Evolutionary conservation across 805 yeast species (phyloP).

Genomic region (Candida mattraensis): DNA sequence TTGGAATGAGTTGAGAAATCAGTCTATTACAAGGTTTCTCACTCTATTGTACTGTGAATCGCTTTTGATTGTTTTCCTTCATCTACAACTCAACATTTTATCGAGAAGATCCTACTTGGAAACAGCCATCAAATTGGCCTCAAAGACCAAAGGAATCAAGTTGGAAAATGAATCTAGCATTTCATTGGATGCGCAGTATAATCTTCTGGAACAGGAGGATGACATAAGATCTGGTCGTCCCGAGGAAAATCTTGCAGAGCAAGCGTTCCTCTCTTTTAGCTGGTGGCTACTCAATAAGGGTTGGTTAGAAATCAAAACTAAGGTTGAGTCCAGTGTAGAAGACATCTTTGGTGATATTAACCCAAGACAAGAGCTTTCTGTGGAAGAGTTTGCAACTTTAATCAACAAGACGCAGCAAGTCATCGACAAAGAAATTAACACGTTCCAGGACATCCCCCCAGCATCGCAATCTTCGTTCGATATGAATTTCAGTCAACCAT

Average conservation of each 20-base stretch:
- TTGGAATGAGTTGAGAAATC: conserved; percentile 80
- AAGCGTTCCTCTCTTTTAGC: conserved; percentile 79
- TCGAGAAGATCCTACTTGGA: conserved; percentile 85
- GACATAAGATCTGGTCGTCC: conserved; percentile 20
- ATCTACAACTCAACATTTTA: conserved; percentile 82
- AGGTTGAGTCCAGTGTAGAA: conserved; percentile 56
- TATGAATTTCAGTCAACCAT: too few relatives aligned
- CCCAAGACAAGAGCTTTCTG: conserved; percentile 70
- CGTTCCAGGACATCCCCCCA: conserved; percentile 3
- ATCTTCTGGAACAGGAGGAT: conserved; percentile 25
- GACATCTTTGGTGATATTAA: conserved; percentile 60
- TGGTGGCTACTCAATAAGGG: conserved; percentile 96
- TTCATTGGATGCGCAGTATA: conserved; percentile 22
- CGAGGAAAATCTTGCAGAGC: conserved; percentile 58
- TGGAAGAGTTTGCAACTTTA: conserved; percentile 55
- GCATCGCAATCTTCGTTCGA: conserved; percentile 8
- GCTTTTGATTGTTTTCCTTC: conserved; percentile 70
- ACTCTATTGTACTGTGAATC: conserved; percentile 69
- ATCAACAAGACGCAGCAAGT: conserved; percentile 39
- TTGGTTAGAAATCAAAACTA: conserved; percentile 57
- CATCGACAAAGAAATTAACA: conserved; percentile 17
- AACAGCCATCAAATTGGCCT: conserved; percentile 71
- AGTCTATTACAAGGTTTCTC: conserved; percentile 70
- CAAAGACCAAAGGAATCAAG: conserved; percentile 38
- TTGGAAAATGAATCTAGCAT: conserved; percentile 24